Conservation (phyloP, 495 filamentous ascomycete genomes). For the Podospora anserina region DNA sequence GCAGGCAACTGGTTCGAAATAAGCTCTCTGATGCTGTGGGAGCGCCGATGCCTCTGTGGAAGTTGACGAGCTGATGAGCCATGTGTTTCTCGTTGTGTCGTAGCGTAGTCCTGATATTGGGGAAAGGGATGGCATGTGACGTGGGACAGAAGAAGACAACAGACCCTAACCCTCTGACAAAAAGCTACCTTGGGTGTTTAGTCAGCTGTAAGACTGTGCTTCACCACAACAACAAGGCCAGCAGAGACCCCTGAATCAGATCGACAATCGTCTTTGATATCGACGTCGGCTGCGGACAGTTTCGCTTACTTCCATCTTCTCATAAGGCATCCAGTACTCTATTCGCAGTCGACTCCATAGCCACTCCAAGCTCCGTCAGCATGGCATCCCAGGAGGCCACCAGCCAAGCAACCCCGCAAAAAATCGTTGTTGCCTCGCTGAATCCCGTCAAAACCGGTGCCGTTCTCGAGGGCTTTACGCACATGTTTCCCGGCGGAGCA, state of each 20-base stretch:
- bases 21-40: background rate
- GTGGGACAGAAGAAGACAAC: background rate
- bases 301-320: background rate
- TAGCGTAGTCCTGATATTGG: background rate
- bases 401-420: conserved; percentile 1
- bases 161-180: background rate
- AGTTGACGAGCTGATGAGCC: background rate
- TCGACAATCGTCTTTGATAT: background rate
- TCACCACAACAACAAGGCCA: background rate
- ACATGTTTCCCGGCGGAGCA: conserved; percentile 30
- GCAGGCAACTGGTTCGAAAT: background rate
- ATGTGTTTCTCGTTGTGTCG: background rate
- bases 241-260: background rate
- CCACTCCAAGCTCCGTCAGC: background rate
- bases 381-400: background rate
- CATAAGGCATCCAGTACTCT: background rate
- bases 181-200: too few relatives aligned
- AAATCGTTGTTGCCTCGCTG: conserved; percentile 26
- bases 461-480: conserved; percentile 21
- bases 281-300: background rate
- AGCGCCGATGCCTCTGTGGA: background rate
- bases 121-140: background rate
- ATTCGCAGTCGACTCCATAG: background rate
- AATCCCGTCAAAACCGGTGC: conserved; percentile 31
- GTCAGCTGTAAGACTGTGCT: background rate